Evolutionary conservation across 140 eudicot genomes (phyloP).

Genomic region (Stevia rebaudiana): DNA sequence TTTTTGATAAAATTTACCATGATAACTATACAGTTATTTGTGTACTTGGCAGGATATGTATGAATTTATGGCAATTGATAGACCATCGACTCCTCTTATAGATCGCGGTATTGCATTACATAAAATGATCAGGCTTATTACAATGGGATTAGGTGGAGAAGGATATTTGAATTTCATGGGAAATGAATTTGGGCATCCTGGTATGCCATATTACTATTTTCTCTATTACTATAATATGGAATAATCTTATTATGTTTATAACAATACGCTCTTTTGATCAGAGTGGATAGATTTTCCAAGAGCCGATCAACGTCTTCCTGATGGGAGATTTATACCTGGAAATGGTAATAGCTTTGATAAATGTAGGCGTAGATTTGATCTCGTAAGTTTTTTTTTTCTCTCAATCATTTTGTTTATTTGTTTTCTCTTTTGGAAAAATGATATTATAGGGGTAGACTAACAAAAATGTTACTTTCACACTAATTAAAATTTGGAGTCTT

Average conservation of each 20-base stretch:
- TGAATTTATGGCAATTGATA: conserved; percentile 95
- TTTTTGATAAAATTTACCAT: neutral
- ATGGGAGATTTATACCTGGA: conserved; percentile 71
- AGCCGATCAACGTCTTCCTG: conserved; percentile 77
- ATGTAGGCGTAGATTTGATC: conserved; percentile 94
- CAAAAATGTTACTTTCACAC: conserved; percentile 3
- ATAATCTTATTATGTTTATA: neutral
- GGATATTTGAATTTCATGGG: conserved; percentile 98
- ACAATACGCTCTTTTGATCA: conserved; percentile 27
- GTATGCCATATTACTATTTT: conserved; percentile 20
- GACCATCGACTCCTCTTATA: conserved; percentile 83
- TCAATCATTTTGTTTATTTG: neutral
- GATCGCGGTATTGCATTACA: conserved; percentile 98
- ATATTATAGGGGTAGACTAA: neutral
- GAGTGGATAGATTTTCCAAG: conserved; percentile 99
- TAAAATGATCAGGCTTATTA: conserved; percentile 93
- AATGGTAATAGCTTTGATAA: conserved; percentile 80
- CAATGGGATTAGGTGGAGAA: conserved; percentile 98
- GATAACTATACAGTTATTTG: too few species aligned
- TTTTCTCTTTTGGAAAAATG: neutral
- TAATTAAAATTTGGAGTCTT: neutral
- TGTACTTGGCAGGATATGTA: conserved; percentile 86
- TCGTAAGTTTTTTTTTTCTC: conserved; percentile 39
- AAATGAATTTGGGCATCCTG: conserved; percentile 99
- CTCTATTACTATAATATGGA: neutral